These are phyloP conservation scores for Penicillium alfredii DNA, from an alignment of 495 filamentous ascomycete species.

Conservation along the genomic window DNA sequence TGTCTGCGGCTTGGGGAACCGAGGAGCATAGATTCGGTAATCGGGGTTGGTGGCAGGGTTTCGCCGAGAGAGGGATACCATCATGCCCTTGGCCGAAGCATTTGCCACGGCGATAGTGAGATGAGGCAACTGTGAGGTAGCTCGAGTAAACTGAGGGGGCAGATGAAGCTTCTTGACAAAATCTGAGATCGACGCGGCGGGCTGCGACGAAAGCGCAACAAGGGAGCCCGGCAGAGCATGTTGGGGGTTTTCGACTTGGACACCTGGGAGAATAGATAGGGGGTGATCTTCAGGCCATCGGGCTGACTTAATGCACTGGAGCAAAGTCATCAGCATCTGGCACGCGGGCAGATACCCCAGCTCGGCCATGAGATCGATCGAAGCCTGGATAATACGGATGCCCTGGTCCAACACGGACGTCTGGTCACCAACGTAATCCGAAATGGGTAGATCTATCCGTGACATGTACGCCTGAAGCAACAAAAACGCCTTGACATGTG, in stretches of 20 bases:
- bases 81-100: constrained; percentile 55
- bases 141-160: constrained; percentile 46
- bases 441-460: constrained; percentile 84
- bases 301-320: constrained; percentile 88
- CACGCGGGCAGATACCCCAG: constrained; percentile 70
- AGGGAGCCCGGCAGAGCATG: constrained; percentile 19
- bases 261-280: constrained; percentile 75
- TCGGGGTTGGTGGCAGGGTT: constrained; percentile 59
- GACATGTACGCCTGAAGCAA: constrained; percentile 93
- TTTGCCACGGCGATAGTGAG: constrained; percentile 57
- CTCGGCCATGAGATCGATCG: constrained; percentile 92
- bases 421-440: constrained; percentile 95
- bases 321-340: constrained; percentile 71
- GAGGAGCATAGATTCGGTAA: constrained; percentile 72
- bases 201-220: constrained; percentile 24
- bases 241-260: constrained; percentile 40
- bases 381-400: constrained; percentile 88
- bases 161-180: constrained; percentile 27
- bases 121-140: constrained; percentile 57
- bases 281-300: constrained; percentile 83
- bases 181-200: constrained; percentile 17
- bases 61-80: constrained; percentile 56
- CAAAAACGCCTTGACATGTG: constrained; percentile 94
- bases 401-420: constrained; percentile 86
- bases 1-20: constrained; percentile 89